Conservation (phyloP, 441 rosid species). For the Euphorbia celastroides region DNA sequence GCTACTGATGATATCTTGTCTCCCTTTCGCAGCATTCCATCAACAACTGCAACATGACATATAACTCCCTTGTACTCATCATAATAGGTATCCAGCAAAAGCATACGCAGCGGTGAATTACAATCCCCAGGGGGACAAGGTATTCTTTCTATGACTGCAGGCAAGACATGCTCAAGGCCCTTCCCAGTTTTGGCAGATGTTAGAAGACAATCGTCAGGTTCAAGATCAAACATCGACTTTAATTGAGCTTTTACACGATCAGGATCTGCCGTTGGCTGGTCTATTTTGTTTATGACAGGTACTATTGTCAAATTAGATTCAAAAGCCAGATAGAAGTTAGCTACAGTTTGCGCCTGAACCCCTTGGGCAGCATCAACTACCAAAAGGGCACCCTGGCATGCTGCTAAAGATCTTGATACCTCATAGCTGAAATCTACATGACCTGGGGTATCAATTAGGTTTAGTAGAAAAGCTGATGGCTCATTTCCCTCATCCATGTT, state of each 20-base stretch:
- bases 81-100: slow-evolving; percentile 84
- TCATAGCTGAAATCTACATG: slow-evolving; percentile 98
- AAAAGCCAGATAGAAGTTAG: slow-evolving; percentile 93
- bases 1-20: slow-evolving; percentile 89
- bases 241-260: slow-evolving; percentile 90
- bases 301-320: slow-evolving; percentile 75
- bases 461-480: slow-evolving; percentile 46
- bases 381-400: slow-evolving; percentile 96
- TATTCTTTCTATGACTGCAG: slow-evolving; percentile 75
- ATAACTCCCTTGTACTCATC: slow-evolving; percentile 93
- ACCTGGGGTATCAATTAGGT: slow-evolving; percentile 92
- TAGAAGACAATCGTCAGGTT: slow-evolving; percentile 67
- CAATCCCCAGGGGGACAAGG: slow-evolving; percentile 84
- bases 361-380: slow-evolving; percentile 99
- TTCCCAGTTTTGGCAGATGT: slow-evolving; percentile 95
- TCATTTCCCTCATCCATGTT: slow-evolving; percentile 23
- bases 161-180: slow-evolving; percentile 91
- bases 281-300: slow-evolving; percentile 92
- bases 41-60: slow-evolving; percentile 91
- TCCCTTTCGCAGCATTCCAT: slow-evolving; percentile 74
- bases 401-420: slow-evolving; percentile 95
- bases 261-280: slow-evolving; percentile 98
- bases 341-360: slow-evolving; percentile 97
- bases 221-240: slow-evolving; percentile 94
- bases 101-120: slow-evolving; percentile 73